These are phyloP conservation scores for Tagetes erecta DNA, from an alignment of 129 eudicot genomes.

Conservation along the genomic window DNA sequence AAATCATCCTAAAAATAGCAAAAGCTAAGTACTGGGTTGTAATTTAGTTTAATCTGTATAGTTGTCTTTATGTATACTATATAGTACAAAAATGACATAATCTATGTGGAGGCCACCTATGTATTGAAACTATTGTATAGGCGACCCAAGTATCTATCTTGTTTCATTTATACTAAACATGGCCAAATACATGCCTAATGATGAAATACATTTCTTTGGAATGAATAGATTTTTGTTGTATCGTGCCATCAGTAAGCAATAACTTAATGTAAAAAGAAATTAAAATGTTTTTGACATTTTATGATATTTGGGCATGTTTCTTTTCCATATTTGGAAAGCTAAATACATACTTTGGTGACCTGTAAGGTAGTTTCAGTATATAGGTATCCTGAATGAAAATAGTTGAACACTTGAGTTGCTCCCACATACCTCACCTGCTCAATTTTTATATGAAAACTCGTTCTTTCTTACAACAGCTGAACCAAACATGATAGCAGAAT, in stretches of 20 bases:
- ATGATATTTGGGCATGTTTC: background rate
- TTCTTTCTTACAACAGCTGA: background rate
- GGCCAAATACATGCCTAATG: background rate
- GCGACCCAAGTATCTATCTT: background rate
- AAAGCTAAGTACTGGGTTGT: background rate
- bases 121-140: background rate
- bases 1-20: background rate
- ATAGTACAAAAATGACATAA: background rate
- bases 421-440: background rate
- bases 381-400: background rate
- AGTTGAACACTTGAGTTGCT: conserved; percentile 3
- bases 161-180: background rate
- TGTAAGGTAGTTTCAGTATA: background rate
- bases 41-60: background rate
- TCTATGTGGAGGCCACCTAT: conserved; percentile 7
- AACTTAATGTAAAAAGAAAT: background rate
- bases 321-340: background rate
- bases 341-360: background rate
- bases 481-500: conserved; percentile 6
- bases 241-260: background rate
- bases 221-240: background rate
- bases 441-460: background rate
- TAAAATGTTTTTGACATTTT: background rate
- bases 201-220: background rate
- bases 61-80: background rate